Evolutionary conservation across 2,329 filamentous ascomycete genomes (phyloP).

Genomic region (Pyricularia grisea): DNA sequence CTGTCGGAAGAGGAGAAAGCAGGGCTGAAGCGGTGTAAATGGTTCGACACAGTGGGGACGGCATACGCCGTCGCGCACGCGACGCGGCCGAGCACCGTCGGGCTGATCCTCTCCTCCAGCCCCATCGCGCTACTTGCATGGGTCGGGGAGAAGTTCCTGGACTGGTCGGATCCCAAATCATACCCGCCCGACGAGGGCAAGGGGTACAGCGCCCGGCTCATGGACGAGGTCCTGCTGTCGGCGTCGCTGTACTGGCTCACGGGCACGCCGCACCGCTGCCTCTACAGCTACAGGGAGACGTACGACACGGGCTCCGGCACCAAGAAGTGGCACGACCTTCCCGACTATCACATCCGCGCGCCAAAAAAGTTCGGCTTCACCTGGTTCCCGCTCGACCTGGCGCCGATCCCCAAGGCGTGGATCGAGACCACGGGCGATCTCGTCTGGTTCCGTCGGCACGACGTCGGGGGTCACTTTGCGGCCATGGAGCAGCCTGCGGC

Average conservation of each 20-base stretch:
- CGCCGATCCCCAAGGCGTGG: conserved; percentile 25
- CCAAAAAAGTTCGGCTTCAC: conserved; percentile 36
- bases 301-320: not conserved
- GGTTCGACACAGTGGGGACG: not conserved
- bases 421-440: conserved; percentile 24
- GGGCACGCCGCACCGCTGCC: conserved; percentile 32
- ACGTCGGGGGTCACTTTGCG: conserved; percentile 43
- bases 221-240: conserved; percentile 36
- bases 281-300: conserved; percentile 37
- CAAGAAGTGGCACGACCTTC: conserved; percentile 21
- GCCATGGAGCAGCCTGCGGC: conserved; percentile 30
- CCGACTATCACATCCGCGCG: conserved; percentile 6
- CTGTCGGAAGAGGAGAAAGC: conserved; percentile 23
- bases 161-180: conserved; percentile 35
- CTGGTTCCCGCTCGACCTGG: conserved; percentile 31
- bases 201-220: conserved; percentile 9
- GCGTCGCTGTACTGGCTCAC: conserved; percentile 48
- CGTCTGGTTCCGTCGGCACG: conserved; percentile 20
- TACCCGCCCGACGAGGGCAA: conserved; percentile 4
- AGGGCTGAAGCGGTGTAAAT: conserved; percentile 10
- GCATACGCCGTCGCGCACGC: conserved; percentile 5
- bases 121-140: conserved; percentile 35
- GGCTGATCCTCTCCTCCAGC: conserved; percentile 39
- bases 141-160: conserved; percentile 46
- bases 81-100: conserved; percentile 40